A percentile compares a stretch with the other conserved stretches of the same genome.
Conservation (phyloP, 2,329 filamentous ascomycete genomes). For the Diplodia scrobiculata region DNA sequence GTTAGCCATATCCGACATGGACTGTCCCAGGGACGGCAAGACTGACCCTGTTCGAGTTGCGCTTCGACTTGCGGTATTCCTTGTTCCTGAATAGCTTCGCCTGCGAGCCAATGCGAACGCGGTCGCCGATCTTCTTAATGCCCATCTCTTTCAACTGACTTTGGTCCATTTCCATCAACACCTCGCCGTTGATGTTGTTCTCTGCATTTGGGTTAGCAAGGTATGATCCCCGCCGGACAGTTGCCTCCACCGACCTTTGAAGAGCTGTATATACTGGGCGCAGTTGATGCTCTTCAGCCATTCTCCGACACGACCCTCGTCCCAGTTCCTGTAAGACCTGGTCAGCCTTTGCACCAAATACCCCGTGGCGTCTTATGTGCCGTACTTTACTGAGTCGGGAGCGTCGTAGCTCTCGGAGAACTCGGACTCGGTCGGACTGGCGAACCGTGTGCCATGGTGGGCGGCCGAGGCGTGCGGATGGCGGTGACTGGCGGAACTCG, state of each 20-base stretch:
- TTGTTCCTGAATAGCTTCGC: constrained; percentile 54
- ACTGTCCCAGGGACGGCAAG: constrained; percentile 5
- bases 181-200: constrained; percentile 97
- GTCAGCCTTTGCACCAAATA: constrained; percentile 32
- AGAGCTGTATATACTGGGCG: constrained; percentile 87
- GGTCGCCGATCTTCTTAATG: constrained; percentile 95
- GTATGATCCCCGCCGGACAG: constrained; percentile 32
- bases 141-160: constrained; percentile 96
- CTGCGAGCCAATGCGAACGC: constrained; percentile 72
- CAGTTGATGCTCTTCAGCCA: constrained; percentile 92
- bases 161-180: constrained; percentile 95
- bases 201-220: constrained; percentile 45
- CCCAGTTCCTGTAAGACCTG: constrained; percentile 64
- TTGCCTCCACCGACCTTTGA: constrained; percentile 58
- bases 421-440: constrained; percentile 87
- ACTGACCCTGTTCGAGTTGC: constrained; percentile 72
- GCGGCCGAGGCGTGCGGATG: constrained; percentile 40
- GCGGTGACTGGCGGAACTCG: constrained; percentile 42
- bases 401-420: constrained; percentile 78
- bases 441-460: constrained; percentile 59
- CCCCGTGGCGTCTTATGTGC: background rate
- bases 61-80: constrained; percentile 61
- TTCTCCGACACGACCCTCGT: constrained; percentile 86
- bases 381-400: constrained; percentile 60
- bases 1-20: constrained; percentile 32